These are phyloP conservation scores for Cyclaneusma minus DNA, from an alignment of 2,329 filamentous ascomycete species.

Conservation along the genomic window DNA sequence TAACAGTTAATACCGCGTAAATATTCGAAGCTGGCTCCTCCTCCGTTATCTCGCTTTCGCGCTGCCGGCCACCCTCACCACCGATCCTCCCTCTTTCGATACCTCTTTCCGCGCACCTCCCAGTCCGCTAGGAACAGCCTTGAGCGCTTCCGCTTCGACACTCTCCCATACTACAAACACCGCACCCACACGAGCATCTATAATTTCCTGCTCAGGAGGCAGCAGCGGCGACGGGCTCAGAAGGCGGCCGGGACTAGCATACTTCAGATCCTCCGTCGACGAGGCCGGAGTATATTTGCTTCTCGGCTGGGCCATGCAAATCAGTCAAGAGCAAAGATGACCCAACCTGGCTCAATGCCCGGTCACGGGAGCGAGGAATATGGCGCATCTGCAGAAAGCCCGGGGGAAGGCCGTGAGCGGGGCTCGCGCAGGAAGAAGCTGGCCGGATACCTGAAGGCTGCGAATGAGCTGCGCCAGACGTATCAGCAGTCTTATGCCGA, in stretches of 20 bases:
- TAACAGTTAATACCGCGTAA: too few species aligned
- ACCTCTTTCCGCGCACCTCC: constrained; percentile 49
- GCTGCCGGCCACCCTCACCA: constrained; percentile 21
- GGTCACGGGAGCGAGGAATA: constrained; percentile 15
- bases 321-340: constrained; percentile 11
- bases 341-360: constrained; percentile 18
- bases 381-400: constrained; percentile 20
- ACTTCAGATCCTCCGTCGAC: constrained; percentile 13
- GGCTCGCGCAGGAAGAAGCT: constrained; percentile 67
- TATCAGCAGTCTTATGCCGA: constrained; percentile 38
- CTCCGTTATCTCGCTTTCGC: constrained; percentile 9
- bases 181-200: constrained; percentile 65
- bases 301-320: constrained; percentile 10
- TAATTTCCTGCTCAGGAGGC: constrained; percentile 50
- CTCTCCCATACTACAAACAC: constrained; percentile 54
- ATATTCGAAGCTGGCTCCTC: constrained; percentile 14
- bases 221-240: constrained; percentile 36
- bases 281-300: constrained; percentile 19
- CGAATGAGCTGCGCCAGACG: constrained; percentile 54
- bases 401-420: constrained; percentile 24
- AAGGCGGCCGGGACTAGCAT: constrained; percentile 18
- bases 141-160: constrained; percentile 58
- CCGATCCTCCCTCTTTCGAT: constrained; percentile 39
- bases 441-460: constrained; percentile 55
- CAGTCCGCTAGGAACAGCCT: constrained; percentile 51